Conservation (phyloP, 2,329 filamentous ascomycete genomes). For the Phyllosticta capitalensis region DNA sequence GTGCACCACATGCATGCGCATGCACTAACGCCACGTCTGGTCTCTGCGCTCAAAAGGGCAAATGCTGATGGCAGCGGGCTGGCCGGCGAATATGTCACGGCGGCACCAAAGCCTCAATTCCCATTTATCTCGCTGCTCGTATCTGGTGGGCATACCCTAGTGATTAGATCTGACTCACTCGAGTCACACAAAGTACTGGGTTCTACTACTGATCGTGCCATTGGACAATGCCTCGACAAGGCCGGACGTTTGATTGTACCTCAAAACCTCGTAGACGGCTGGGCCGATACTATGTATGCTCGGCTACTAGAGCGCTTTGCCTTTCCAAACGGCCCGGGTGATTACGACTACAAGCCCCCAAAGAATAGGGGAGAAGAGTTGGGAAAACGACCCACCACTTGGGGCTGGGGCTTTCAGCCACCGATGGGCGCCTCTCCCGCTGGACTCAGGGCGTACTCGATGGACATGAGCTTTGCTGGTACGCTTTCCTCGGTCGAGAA, state of each 20-base stretch:
- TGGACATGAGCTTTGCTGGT: constrained; percentile 53
- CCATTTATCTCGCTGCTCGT: constrained; percentile 84
- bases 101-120: constrained; percentile 45
- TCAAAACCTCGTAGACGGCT: constrained; percentile 40
- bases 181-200: constrained; percentile 65
- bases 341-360: constrained; percentile 49
- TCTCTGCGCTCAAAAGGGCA: constrained; percentile 38
- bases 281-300: constrained; percentile 67
- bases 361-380: constrained; percentile 50
- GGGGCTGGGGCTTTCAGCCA: constrained; percentile 59
- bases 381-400: constrained; percentile 35
- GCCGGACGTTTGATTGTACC: constrained; percentile 69
- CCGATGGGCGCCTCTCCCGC: constrained; percentile 49
- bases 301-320: constrained; percentile 70
- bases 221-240: constrained; percentile 88
- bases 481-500: constrained; percentile 57
- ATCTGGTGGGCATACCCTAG: constrained; percentile 84
- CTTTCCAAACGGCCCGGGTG: constrained; percentile 44
- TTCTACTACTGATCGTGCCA: constrained; percentile 66
- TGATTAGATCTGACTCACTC: constrained; percentile 63
- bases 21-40: constrained; percentile 75
- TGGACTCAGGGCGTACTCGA: constrained; percentile 22
- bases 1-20: constrained; percentile 94
- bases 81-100: not conserved
- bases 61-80: not conserved